Base-by-base conservation (phyloP, 2,329 filamentous ascomycete genomes). In the Colletotrichum sp. region DNA sequence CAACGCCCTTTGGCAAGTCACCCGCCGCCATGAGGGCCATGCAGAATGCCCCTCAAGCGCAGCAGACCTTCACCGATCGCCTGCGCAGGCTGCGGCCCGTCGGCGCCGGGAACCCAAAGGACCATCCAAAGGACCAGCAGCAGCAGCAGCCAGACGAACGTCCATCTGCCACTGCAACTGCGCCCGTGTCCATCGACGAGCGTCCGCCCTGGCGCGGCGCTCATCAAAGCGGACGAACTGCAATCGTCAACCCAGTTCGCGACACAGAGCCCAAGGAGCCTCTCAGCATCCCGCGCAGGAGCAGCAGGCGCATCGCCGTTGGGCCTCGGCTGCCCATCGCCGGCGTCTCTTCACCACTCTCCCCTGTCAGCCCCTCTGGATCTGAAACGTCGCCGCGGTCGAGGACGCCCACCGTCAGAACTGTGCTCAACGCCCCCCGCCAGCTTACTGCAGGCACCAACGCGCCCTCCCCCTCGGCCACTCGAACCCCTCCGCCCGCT, bases 141-240 rank as follows among this genome's bases (percentile, higher is more conserved):
- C 34, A 74, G 66, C 36, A 80, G 66, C 32, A 77, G 66, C 52
- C 43, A 30, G 21, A 55, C 15, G 57, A 72, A 79, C 30, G 77
- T 81, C 70, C 76, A 78, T n/a, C 79, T 80, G 26, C 77, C 78
- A 8, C 79, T 21, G 74, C 80, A n/a, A 57, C 75, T 9, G 71
- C 67, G 10, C 67, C 74, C 21, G 63, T 63, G 15, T 28, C 75
- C 75, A 55, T 86, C 69, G 86, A 88, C 30, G 86, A 81, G 67
- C 87, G 88, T 26, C 91, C 92, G 7, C 88, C 92, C 73, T 96
- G 94, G 94, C 93, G 92, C 79, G 94, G 94, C 21, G 92, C 92
- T 48, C 94, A 94, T 24, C 92, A 92, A 48, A 95, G 92, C 81
- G 94, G 94, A 32, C 91, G 94, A 78, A 89, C 89, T 57, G 87